phyloP scores from a whole-genome alignment of 1,139 yeast genomes.

The Trichomonascaceae sp. region DNA sequence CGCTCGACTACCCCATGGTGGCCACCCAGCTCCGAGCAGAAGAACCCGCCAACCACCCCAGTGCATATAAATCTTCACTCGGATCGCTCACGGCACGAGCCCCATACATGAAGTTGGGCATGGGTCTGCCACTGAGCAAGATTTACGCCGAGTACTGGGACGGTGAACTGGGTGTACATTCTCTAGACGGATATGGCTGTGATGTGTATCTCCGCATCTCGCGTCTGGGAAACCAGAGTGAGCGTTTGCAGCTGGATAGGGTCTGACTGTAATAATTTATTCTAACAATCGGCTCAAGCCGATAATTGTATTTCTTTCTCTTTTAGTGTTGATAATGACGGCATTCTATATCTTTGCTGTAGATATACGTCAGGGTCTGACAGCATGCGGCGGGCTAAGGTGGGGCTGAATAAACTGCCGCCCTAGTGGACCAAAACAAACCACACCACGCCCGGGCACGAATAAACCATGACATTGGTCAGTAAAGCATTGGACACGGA shows the following conservation, averaged over 20 bases:
- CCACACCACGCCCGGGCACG: no score
- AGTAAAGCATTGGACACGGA: no score
- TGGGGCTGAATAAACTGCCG: no score
- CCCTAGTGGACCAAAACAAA: no score
- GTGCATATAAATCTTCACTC: constrained; percentile 32
- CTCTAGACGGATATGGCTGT: constrained; percentile 82
- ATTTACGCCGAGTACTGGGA: constrained; percentile 96
- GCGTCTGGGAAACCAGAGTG: constrained; percentile 59
- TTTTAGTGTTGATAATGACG: no score
- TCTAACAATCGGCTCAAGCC: no score
- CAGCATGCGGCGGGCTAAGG: no score
- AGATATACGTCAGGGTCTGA: no score
- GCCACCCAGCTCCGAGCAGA: constrained; percentile 4
- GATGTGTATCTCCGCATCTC: constrained; percentile 73
- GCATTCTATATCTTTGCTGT: not conserved
- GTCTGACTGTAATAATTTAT: constrained; percentile 34
- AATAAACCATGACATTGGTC: no score
- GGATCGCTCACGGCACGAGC: constrained; percentile 54
- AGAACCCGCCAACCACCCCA: constrained; percentile 2
- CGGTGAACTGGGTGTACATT: constrained; percentile 69
- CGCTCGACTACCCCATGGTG: no score
- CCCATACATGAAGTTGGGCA: constrained; percentile 60
- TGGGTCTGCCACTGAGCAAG: constrained; percentile 83
- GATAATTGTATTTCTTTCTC: no score
- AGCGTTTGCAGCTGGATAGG: constrained; percentile 56